Percentiles rank a stretch among this genome's conserved stretches.
Conservation (phyloP, 805 yeast species). For the Komagataella pseudopastoris region DNA sequence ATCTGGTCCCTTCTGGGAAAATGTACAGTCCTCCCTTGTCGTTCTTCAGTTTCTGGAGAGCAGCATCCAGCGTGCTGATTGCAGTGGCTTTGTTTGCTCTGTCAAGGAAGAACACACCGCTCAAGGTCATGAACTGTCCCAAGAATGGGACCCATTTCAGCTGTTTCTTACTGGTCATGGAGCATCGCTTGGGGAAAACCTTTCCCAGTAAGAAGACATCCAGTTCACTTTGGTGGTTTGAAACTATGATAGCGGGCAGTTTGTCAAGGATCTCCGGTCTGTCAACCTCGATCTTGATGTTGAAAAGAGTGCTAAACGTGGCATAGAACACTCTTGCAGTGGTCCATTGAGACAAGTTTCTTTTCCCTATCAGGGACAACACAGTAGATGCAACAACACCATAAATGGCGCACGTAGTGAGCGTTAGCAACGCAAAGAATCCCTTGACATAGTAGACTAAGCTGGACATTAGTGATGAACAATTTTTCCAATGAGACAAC, state of each 20-base stretch:
- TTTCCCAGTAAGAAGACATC: conserved; percentile 76
- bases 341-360: conserved; percentile 74
- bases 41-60: conserved; percentile 45
- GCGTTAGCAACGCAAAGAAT: conserved; percentile 34
- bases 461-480: background rate
- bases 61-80: conserved; percentile 56
- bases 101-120: conserved; percentile 87
- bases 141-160: conserved; percentile 76
- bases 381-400: conserved; percentile 68
- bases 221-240: conserved; percentile 86
- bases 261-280: conserved; percentile 46
- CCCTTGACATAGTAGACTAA: conserved; percentile 22
- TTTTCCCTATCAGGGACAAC: conserved; percentile 57
- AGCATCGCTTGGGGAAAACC: conserved; percentile 76
- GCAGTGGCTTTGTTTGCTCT: conserved; percentile 69
- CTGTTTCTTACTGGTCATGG: conserved; percentile 84
- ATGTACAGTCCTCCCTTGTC: conserved; percentile 69
- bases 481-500: background rate
- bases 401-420: conserved; percentile 51
- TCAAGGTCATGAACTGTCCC: conserved; percentile 93
- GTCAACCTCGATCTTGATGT: conserved; percentile 55
- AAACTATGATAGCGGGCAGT: conserved; percentile 66
- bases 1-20: conserved; percentile 97
- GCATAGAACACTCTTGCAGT: conserved; percentile 75
- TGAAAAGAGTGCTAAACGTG: conserved; percentile 45